These are phyloP conservation scores for Annulohypoxylon truncatum DNA, from an alignment of 2,329 filamentous ascomycete species.

Conservation along the genomic window DNA sequence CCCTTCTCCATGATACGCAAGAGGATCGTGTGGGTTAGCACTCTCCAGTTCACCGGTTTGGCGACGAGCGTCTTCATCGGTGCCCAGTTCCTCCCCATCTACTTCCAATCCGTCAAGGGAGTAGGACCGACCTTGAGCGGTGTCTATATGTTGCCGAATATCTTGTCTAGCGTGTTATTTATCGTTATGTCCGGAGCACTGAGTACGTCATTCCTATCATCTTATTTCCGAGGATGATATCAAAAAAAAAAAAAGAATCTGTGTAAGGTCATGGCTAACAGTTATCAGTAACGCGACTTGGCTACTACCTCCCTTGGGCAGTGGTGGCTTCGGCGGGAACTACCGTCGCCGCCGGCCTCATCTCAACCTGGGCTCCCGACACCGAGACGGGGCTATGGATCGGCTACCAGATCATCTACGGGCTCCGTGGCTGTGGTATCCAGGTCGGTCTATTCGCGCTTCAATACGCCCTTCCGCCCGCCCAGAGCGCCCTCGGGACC, in stretches of 20 bases:
- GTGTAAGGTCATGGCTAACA: slow-evolving; percentile 14
- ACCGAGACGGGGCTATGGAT: slow-evolving; percentile 46
- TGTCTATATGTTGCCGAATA: slow-evolving; percentile 50
- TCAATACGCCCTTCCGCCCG: slow-evolving; percentile 45
- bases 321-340: slow-evolving; percentile 40
- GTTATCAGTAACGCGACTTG: slow-evolving; percentile 43
- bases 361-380: slow-evolving; percentile 45
- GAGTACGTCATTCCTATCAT: slow-evolving; percentile 32
- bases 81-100: slow-evolving; percentile 48
- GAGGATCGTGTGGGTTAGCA: slow-evolving; percentile 57
- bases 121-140: slow-evolving; percentile 49
- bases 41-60: slow-evolving; percentile 57
- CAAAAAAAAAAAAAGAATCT: too few relatives aligned
- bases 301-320: slow-evolving; percentile 48
- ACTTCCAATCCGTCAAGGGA: slow-evolving; percentile 50
- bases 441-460: slow-evolving; percentile 47
- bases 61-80: slow-evolving; percentile 57
- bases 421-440: slow-evolving; percentile 44
- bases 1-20: slow-evolving; percentile 57
- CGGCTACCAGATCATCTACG: slow-evolving; percentile 48
- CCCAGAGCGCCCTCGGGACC: slow-evolving; percentile 45
- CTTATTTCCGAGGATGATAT: neutral
- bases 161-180: slow-evolving; percentile 61
- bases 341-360: slow-evolving; percentile 43
- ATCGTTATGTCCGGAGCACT: slow-evolving; percentile 60